Evolutionary conservation across 225 moss, liverwort and hornwort genomes (phyloP), one percentile per base, ranked within the genome.

Genomic region (Lunularia cruciata): DNA sequence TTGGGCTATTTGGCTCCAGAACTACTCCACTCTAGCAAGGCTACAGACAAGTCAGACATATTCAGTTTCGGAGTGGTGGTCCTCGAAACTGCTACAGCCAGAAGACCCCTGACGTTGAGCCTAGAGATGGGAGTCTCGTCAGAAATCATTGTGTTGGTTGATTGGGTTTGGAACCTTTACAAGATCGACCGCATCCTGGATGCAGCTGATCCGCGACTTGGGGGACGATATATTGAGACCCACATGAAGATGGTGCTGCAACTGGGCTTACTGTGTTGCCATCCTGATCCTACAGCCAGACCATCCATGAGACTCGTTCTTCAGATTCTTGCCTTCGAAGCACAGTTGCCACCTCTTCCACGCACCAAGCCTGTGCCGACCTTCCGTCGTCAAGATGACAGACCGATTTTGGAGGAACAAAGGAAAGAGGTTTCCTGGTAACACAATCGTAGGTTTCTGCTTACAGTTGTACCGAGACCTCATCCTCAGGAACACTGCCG

Each of bases 241-340:
- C 77, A 86, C 37, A 23, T 78, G 67, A 37, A 47, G 36, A 28
- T 56, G 33, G 74, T 85, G 22, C 66, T 85, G 6, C 83, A 73
- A 20, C 58, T 85, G 2, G 84, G 81, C n/a, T 51, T 85, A 10
- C 62, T 81, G 19, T 85, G 84, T 69, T 81, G 71, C n/a, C 77
- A 80, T 47, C 81, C 84, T 0, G 81, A 84, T 61, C 81, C 84
- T 2, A 52, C 60, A 10, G 33, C 63, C 19, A 75, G 80, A 36
- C 81, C 84, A 3, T 63, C 68, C 57, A 84, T 84, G 81, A 40
- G 78, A 9, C 74, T 72, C 5, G 83, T 79, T 46, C 67, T 76
- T 8, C 68, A 71, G 46, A 72, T 76, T 61, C 43, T 78, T 68
- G 47, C 40, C 10, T 78, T 72, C 8, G 45, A 74, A 28, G 55